Evolutionary conservation across 257 asterid genomes (phyloP).

Genomic region (Solanum peruvianum): DNA sequence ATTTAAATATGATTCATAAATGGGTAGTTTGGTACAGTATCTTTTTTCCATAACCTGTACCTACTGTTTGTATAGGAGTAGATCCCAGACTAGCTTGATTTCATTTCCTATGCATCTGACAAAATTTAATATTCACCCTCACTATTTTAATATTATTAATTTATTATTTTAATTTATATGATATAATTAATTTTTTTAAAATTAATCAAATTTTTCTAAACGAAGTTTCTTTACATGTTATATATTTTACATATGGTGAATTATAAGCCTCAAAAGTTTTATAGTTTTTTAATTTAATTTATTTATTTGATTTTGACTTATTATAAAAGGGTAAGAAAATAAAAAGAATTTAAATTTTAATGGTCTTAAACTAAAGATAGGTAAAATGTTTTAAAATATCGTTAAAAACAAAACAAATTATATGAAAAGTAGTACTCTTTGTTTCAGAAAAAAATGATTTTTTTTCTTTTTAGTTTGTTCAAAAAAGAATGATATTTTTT

Average conservation of each 20-base stretch:
- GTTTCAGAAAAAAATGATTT: too few relatives aligned
- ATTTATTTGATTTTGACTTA: too few relatives aligned
- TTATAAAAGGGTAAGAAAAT: fast-evolving
- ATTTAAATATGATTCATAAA: conserved; percentile 1
- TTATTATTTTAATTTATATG: not conserved
- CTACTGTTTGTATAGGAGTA: conserved; percentile 4
- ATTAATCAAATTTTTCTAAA: fast-evolving
- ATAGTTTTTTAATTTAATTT: too few relatives aligned
- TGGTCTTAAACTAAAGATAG: fast-evolving
- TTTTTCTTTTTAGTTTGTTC: too few relatives aligned
- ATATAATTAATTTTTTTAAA: not conserved
- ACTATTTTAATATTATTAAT: not conserved
- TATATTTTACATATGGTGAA: too few relatives aligned
- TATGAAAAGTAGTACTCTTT: too few relatives aligned
- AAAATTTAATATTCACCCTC: conserved; percentile 9
- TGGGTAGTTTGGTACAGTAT: not conserved
- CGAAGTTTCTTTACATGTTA: too few relatives aligned
- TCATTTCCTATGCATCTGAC: conserved; percentile 21
- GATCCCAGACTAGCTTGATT: conserved; percentile 30
- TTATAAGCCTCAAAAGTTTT: not conserved
- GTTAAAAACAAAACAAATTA: too few relatives aligned
- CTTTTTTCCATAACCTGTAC: not conserved
- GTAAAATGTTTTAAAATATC: fast-evolving
- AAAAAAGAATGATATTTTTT: too few relatives aligned
- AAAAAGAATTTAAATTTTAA: too few relatives aligned